These are phyloP conservation scores for Candida tetrigidarum DNA, from an alignment of 1,139 yeast genomes.

Conservation along the genomic window DNA sequence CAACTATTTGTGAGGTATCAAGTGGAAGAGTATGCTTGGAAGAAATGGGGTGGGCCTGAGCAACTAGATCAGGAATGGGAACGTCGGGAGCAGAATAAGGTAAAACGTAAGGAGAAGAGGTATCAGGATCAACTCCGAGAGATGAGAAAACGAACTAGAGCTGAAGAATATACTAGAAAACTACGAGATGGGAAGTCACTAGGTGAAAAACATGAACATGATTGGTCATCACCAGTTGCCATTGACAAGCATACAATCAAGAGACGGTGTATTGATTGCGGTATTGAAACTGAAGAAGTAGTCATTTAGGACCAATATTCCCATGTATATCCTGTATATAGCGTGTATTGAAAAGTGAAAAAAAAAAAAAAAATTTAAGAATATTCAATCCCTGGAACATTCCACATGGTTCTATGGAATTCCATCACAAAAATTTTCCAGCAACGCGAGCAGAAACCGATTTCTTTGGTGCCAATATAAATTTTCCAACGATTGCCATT, in stretches of 20 bases:
- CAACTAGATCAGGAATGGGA: conserved; percentile 94
- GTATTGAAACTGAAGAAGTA: conserved; percentile 78
- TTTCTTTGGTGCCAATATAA: conserved; percentile 7
- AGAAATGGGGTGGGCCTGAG: conserved; percentile 94
- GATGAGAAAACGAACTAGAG: conserved; percentile 90
- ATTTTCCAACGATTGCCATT: conserved; percentile 5
- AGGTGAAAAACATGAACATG: conserved; percentile 69
- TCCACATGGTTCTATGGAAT: conserved; percentile 4
- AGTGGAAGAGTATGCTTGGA: conserved; percentile 88
- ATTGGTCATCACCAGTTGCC: conserved; percentile 60
- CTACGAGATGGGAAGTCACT: conserved; percentile 58
- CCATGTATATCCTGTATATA: not conserved
- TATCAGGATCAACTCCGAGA: conserved; percentile 76
- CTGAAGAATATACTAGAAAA: conserved; percentile 83
- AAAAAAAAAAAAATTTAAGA: too few species aligned
- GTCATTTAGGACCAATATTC: too few species aligned
- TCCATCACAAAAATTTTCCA: conserved; percentile 9
- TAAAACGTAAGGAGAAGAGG: conserved; percentile 76
- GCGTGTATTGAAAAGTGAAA: not conserved
- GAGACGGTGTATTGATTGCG: conserved; percentile 80
- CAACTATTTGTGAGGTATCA: conserved; percentile 87
- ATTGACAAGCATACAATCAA: conserved; percentile 52
- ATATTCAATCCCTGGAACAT: too few species aligned
- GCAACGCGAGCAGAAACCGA: not conserved
- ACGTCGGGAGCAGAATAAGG: conserved; percentile 70